phyloP scores from a whole-genome alignment of 2,329 filamentous ascomycete species.

The Paradendryphiella salina region DNA sequence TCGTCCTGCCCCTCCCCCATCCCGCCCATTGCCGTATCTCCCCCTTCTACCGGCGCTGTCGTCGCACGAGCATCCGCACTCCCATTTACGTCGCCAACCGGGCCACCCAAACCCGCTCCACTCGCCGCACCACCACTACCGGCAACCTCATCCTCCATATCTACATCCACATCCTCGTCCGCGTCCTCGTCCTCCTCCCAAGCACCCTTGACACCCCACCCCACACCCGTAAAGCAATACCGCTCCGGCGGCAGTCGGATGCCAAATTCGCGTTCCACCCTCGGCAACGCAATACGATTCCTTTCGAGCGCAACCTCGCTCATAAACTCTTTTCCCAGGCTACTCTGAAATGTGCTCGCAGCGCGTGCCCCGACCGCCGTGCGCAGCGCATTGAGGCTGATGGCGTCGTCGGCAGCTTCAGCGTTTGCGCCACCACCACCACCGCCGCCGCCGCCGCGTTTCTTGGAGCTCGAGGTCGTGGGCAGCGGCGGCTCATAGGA shows the following conservation, averaged over 20 bases:
- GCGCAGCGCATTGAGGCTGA: slow-evolving; percentile 68
- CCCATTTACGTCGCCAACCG: slow-evolving; percentile 30
- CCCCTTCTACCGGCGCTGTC: slow-evolving; percentile 11
- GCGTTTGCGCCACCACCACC: slow-evolving; percentile 19
- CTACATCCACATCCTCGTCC: slow-evolving; percentile 66
- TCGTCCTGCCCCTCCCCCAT: slow-evolving; percentile 48
- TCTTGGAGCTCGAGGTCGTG: slow-evolving; percentile 19
- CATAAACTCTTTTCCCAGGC: slow-evolving; percentile 73
- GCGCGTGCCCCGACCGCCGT: slow-evolving; percentile 72
- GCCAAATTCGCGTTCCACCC: slow-evolving; percentile 60
- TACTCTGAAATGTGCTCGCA: slow-evolving; percentile 66
- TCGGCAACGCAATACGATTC: slow-evolving; percentile 51
- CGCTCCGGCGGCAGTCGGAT: slow-evolving; percentile 64
- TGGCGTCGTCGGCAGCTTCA: slow-evolving; percentile 51
- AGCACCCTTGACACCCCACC: slow-evolving; percentile 45
- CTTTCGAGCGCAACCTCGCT: slow-evolving; percentile 63
- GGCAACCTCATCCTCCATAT: slow-evolving; percentile 54
- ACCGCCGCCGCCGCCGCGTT: slow-evolving; percentile 15
- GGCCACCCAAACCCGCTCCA: slow-evolving; percentile 46
- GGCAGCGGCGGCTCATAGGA: slow-evolving; percentile 39
- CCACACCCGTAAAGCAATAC: slow-evolving; percentile 51
- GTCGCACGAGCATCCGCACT: slow-evolving; percentile 7
- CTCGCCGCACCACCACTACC: slow-evolving; percentile 10
- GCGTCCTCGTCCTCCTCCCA: slow-evolving; percentile 67
- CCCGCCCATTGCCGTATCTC: slow-evolving; percentile 37